phyloP scores from a whole-genome alignment of 192 early-diverging fungal genomes.

The Umbelopsis sp. region DNA sequence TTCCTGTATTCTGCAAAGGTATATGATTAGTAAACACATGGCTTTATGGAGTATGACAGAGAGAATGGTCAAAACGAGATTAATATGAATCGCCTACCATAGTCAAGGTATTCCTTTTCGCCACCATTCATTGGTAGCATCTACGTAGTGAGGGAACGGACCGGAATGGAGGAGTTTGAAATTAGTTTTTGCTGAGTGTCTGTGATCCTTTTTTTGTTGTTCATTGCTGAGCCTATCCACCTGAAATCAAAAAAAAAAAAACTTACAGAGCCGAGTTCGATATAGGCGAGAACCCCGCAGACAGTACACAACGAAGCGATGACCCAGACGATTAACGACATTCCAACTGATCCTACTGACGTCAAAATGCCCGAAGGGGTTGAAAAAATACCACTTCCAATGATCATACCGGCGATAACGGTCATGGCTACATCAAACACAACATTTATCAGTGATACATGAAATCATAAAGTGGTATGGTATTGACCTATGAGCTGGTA shows the following conservation, averaged over 20 bases:
- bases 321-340: slow-evolving; percentile 43
- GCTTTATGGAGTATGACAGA: too few relatives aligned
- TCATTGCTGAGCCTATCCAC: neutral
- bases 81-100: neutral
- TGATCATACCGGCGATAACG: slow-evolving; percentile 28
- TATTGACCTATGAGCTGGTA: neutral
- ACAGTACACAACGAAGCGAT: slow-evolving; percentile 23
- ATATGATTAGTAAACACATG: neutral
- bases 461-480: neutral
- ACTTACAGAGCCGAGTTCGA: slow-evolving; percentile 36
- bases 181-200: too few relatives aligned
- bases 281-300: slow-evolving; percentile 30
- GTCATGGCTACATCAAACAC: neutral
- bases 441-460: neutral
- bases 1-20: slow-evolving; percentile 30
- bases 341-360: slow-evolving; percentile 37
- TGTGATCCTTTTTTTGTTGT: neutral
- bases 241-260: neutral
- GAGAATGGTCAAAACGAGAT: neutral
- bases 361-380: slow-evolving; percentile 38
- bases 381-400: slow-evolving; percentile 44
- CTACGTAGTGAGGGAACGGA: too few relatives aligned
- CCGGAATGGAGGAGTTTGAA: too few relatives aligned
- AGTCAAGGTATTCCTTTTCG: slow-evolving; percentile 37
- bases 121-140: slow-evolving; percentile 41